Conservation (phyloP, 768 basidiomycete species). For the Postia placenta region DNA sequence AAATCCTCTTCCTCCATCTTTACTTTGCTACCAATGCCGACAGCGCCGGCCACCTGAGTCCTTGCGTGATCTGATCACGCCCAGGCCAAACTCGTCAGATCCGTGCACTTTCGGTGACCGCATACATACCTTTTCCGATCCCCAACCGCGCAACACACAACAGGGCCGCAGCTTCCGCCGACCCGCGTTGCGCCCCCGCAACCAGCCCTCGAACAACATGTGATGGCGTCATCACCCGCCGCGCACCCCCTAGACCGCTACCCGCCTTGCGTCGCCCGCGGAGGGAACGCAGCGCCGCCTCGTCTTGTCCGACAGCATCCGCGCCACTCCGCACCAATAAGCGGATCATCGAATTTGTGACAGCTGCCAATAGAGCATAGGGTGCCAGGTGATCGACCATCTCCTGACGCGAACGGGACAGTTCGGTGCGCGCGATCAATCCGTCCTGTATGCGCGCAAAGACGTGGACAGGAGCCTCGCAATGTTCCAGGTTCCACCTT, state of each 20-base stretch:
- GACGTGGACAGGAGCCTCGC: background rate
- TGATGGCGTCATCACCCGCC: slow-evolving; percentile 30
- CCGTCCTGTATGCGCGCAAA: background rate
- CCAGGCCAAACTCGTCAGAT: background rate
- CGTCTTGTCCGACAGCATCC: slow-evolving; percentile 27
- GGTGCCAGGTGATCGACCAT: slow-evolving; percentile 27
- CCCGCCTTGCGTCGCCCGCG: slow-evolving; percentile 8
- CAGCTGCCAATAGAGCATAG: slow-evolving; percentile 30
- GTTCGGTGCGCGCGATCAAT: background rate
- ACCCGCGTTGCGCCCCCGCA: slow-evolving; percentile 5
- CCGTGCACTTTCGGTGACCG: background rate
- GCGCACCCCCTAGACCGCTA: slow-evolving; percentile 11
- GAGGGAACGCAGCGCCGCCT: slow-evolving; percentile 18
- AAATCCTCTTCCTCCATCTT: background rate
- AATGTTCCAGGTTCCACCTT: slow-evolving; percentile 7
- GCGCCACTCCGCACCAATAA: slow-evolving; percentile 28
- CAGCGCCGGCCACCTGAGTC: too few relatives aligned
- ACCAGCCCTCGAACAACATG: slow-evolving; percentile 35
- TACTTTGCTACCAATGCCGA: background rate
- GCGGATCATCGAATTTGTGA: slow-evolving; percentile 27
- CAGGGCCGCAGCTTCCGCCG: slow-evolving; percentile 15
- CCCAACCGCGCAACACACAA: slow-evolving; percentile 28
- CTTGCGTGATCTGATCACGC: background rate
- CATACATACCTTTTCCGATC: background rate
- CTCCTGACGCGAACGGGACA: slow-evolving; percentile 8